These are phyloP conservation scores for Voacanga thouarsii DNA, from an alignment of 257 asterid species.

Conservation along the genomic window DNA sequence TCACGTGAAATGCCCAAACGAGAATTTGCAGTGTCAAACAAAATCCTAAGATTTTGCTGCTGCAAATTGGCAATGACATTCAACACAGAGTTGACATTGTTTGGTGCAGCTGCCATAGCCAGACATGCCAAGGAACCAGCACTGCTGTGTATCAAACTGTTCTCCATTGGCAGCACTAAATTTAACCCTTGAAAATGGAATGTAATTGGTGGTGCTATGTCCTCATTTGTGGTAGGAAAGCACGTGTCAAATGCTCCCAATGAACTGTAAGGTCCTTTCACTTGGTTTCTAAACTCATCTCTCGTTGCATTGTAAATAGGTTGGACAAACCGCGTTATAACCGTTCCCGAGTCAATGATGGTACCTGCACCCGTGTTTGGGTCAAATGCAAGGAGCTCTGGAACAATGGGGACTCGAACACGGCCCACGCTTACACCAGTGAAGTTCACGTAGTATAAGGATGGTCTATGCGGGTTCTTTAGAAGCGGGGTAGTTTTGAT, in stretches of 20 bases:
- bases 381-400: conserved; percentile 60
- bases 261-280: conserved; percentile 55
- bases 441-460: conserved; percentile 77
- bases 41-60: conserved; percentile 82
- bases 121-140: conserved; percentile 71
- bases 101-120: conserved; percentile 82
- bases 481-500: conserved; percentile 75
- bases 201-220: conserved; percentile 47
- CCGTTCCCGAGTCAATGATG: conserved; percentile 84
- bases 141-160: conserved; percentile 78
- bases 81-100: conserved; percentile 59
- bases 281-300: conserved; percentile 64
- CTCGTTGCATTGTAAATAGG: conserved; percentile 55
- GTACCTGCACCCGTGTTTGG: conserved; percentile 77
- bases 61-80: conserved; percentile 84
- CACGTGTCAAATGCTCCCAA: conserved; percentile 89
- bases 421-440: conserved; percentile 75
- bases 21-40: conserved; percentile 67
- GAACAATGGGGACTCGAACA: conserved; percentile 51
- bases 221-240: conserved; percentile 57
- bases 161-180: conserved; percentile 71
- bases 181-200: conserved; percentile 65
- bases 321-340: conserved; percentile 70
- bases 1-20: conserved; percentile 81
- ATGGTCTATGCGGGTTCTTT: conserved; percentile 74